phyloP scores from a whole-genome alignment of 257 asterid species.

The Agastache rugosa region DNA sequence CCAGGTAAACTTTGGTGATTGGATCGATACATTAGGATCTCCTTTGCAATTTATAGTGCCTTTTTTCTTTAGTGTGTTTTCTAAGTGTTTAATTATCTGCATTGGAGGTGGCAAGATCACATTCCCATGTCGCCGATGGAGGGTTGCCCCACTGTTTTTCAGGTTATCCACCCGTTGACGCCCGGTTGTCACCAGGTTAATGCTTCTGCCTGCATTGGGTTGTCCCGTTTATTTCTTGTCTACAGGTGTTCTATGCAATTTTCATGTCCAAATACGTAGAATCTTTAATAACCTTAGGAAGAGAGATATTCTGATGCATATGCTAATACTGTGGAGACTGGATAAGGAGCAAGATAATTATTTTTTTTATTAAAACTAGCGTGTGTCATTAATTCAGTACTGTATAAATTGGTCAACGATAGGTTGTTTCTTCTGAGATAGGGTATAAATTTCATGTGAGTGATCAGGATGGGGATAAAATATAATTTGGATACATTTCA shows the following conservation, averaged over 20 bases:
- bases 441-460: background rate
- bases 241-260: constrained; percentile 4
- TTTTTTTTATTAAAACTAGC: background rate
- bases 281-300: constrained; percentile 2
- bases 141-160: constrained; percentile 79
- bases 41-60: constrained; percentile 19
- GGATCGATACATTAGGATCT: constrained; percentile 15
- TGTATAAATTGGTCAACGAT: background rate
- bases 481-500: background rate
- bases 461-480: background rate
- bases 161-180: constrained; percentile 58
- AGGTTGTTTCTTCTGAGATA: background rate
- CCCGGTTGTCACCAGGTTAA: constrained; percentile 79
- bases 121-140: constrained; percentile 71
- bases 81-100: constrained; percentile 32
- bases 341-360: background rate
- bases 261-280: background rate
- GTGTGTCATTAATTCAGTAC: background rate
- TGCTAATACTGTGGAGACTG: background rate
- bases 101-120: constrained; percentile 66
- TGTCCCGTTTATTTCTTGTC: background rate
- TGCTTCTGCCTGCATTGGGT: background rate
- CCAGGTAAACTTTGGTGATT: constrained; percentile 53
- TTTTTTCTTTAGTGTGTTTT: constrained; percentile 23
- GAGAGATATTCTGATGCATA: background rate